Conservation (phyloP, 1,139 yeast species). For the Magnusiomyces ingens region DNA sequence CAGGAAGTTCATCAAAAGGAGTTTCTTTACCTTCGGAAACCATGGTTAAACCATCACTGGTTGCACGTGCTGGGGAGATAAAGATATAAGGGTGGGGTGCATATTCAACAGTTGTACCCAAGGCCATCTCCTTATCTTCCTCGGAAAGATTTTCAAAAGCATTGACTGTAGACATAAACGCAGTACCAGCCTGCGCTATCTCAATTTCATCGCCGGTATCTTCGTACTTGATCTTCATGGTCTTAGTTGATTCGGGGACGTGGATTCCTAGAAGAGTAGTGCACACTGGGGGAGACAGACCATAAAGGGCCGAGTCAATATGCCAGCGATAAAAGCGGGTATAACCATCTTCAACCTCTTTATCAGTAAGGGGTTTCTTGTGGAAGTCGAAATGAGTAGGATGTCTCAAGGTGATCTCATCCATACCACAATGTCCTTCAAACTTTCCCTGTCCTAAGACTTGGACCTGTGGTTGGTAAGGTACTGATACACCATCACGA, state of each 20-base stretch:
- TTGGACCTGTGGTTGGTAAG: conserved; percentile 80
- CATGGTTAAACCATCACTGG: conserved; percentile 80
- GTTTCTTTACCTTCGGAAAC: conserved; percentile 70
- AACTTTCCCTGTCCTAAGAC: conserved; percentile 74
- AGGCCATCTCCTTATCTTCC: conserved; percentile 65
- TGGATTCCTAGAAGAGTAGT: conserved; percentile 76
- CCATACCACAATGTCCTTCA: conserved; percentile 63
- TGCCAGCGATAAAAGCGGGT: conserved; percentile 91
- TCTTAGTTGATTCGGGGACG: conserved; percentile 39
- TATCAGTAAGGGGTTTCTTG: conserved; percentile 51
- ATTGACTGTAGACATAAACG: conserved; percentile 74
- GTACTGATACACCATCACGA: conserved; percentile 74
- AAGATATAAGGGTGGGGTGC: conserved; percentile 89
- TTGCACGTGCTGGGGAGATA: conserved; percentile 72
- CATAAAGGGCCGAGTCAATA: conserved; percentile 82
- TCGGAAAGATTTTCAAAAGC: conserved; percentile 61
- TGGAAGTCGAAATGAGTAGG: conserved; percentile 81
- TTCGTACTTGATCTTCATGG: conserved; percentile 51
- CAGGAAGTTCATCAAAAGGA: conserved; percentile 59
- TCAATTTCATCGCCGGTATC: conserved; percentile 57
- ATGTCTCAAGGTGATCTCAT: conserved; percentile 64
- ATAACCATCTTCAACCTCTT: conserved; percentile 52
- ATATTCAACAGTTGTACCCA: conserved; percentile 68
- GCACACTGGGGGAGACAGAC: conserved; percentile 72
- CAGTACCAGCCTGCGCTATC: conserved; percentile 77